Percentiles rank a stretch among this genome's conserved stretches.
phyloP scores from a whole-genome alignment of 371 early-diverging fungal genomes.

The Zychaea mexicana region DNA sequence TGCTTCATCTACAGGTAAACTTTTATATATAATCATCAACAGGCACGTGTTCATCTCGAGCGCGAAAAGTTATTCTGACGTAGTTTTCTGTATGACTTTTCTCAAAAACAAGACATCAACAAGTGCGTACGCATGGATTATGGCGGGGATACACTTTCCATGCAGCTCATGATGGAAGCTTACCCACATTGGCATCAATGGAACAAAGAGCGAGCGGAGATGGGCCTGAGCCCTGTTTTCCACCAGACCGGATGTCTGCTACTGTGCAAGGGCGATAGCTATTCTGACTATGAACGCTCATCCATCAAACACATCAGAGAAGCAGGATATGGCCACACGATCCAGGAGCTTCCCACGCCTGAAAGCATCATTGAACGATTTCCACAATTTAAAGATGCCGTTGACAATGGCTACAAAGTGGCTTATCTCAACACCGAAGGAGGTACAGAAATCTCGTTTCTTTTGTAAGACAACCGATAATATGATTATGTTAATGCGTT shows the following conservation, averaged over 20 bases:
- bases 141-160: conserved; percentile 41
- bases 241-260: conserved; percentile 42
- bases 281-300: conserved; percentile 36
- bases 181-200: conserved; percentile 52
- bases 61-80: too few species aligned
- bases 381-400: conserved; percentile 36
- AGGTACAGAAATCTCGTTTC: conserved; percentile 14
- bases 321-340: conserved; percentile 35
- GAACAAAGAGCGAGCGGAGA: conserved; percentile 46
- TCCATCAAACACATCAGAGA: conserved; percentile 35
- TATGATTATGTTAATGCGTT: not conserved
- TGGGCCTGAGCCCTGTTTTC: conserved; percentile 31
- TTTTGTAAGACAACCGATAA: not conserved
- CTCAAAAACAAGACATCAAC: conserved; percentile 44
- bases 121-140: conserved; percentile 58
- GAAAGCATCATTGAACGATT: conserved; percentile 29
- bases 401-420: conserved; percentile 31
- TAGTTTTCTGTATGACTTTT: not conserved
- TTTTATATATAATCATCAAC: too few species aligned
- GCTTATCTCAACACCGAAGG: conserved; percentile 41
- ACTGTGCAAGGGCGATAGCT: conserved; percentile 27
- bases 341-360: conserved; percentile 29
- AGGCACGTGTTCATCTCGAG: too few species aligned
- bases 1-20: conserved; percentile 45
- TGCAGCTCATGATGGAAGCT: conserved; percentile 44